These are phyloP conservation scores for Aspergillus phoenicis DNA, from an alignment of 2,329 filamentous ascomycete genomes.

Conservation along the genomic window DNA sequence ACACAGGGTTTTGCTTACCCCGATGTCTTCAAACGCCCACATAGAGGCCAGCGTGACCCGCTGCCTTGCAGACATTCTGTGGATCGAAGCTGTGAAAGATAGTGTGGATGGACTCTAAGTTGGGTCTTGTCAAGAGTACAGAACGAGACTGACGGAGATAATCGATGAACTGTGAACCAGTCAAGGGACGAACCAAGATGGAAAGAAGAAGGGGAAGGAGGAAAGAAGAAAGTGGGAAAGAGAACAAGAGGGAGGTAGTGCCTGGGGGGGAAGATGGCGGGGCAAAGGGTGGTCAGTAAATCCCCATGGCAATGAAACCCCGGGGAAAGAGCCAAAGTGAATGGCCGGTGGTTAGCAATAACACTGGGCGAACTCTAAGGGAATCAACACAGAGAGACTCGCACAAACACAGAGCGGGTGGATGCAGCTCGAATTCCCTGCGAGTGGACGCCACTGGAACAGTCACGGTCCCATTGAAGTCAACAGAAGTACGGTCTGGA, in stretches of 20 bases:
- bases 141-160: not conserved
- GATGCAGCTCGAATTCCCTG: constrained; percentile 1
- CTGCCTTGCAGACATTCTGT: constrained; percentile 21
- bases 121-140: not conserved
- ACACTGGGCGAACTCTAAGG: not conserved
- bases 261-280: not conserved
- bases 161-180: not conserved
- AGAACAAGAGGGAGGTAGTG: not conserved
- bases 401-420: constrained; percentile 6
- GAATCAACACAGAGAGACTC: not conserved
- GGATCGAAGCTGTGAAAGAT: not conserved
- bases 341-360: not conserved
- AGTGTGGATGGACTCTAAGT: not conserved
- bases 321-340: not conserved
- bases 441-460: not conserved
- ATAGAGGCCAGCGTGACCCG: constrained; percentile 34
- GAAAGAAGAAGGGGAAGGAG: not conserved
- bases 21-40: constrained; percentile 37
- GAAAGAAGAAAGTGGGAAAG: not conserved
- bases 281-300: constrained; percentile 1
- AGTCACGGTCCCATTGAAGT: not conserved
- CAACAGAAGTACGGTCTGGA: not conserved
- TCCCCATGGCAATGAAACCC: not conserved
- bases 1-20: constrained; percentile 23
- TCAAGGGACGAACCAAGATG: not conserved